Base-by-base conservation (phyloP, 2,329 filamentous ascomycete genomes). In the Alternaria incomplexa region DNA sequence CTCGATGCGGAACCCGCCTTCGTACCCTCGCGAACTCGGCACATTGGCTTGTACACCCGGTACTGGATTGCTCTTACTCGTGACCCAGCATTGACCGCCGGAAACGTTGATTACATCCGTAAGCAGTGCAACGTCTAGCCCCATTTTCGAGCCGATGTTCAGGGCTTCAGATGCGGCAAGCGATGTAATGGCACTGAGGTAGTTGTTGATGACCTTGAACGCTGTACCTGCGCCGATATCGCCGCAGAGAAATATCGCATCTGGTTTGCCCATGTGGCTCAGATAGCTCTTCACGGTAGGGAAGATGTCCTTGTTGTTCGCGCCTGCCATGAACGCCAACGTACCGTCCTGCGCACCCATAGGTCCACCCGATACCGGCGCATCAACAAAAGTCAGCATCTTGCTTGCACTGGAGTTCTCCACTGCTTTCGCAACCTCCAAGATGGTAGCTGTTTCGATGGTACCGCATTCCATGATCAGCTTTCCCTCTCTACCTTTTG, bases 391-490 rank as follows among this genome's bases (percentile, higher is more conserved):
- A 83, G 64, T 91, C 89, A 77, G 89, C 85, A 3, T 86, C 82
- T 1, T 87, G 86, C 15, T 85, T 4, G 75, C 71, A 3, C 68
- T 59, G 5, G 66, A 65, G 32, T 75, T 74, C 9, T 83, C 85
- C 1, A 96, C 89, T 11, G 87, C 85, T 64, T 88, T 85, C n/a
- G 93, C 92, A 5, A 97, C 90, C 68, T 89, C 86, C 30, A 89
- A 88, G 0, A 94, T 97, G 3, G 93, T 92, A 4, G 89, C 87
- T 0, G 93, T 93, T 79, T 98, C 95, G 74, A 98, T 98, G n/a
- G 95, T 98, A 3, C 94, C 97, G 80, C 92, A 95, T 80, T 98
- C 95, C 77, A 98, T 95, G 79, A 97, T 97, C 63, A 97, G 82
- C 47, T 93, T 90, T 55, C 89, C 82, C 84, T 84, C 45, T 32